Evolutionary conservation across 73 alveolate species (phyloP), one percentile per base, ranked within the genome.

Genomic region (Tetrahymena elliotti): DNA sequence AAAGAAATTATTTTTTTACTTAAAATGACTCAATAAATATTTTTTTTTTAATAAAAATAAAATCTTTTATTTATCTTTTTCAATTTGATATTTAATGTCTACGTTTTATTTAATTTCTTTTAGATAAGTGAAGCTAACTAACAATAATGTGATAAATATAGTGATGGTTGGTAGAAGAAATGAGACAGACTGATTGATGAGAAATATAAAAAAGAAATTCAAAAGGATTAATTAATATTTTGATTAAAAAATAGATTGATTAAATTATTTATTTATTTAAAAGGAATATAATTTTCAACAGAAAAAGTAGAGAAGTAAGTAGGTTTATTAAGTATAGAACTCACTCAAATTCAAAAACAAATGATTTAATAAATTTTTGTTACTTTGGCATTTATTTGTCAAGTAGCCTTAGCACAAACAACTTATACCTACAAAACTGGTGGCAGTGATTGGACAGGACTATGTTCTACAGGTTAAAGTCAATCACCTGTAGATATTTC

Each of bases 401-500:
- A 93, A 38, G 15, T 33, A 35, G 95, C 37, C 11, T 93, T 38
- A 38, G 52, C 54, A 33, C 8, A 84, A 33, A 93, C 92, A 33
- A 33, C 27, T 20, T 47, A 93, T 93, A 68, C 16, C n/a, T 93
- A 93, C 27, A 93, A 47, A 93, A 38, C 11, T 93, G 41, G 82
- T 22, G 95, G 95, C 11, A 35, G 39, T 40, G 95, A 35, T 93
- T 93, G 95, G 95, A 38, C 92, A 38, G 95, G 84, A n/a, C 35
- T 93, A 36, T 93, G 95, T 20, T 83, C 95, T 5, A 93, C 93
- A 35, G 94, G 96, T 35, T 68, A 92, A 16, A 15, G 16, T 31
- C 38, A 94, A 92, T 84, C 95, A 27, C 96, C 96, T 20, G 84
- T 94, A 2, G 92, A 94, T 53, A 39, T 94, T 39, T 93, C 83